Conservation (phyloP, 306 rosid species). For the Prunus mira region DNA sequence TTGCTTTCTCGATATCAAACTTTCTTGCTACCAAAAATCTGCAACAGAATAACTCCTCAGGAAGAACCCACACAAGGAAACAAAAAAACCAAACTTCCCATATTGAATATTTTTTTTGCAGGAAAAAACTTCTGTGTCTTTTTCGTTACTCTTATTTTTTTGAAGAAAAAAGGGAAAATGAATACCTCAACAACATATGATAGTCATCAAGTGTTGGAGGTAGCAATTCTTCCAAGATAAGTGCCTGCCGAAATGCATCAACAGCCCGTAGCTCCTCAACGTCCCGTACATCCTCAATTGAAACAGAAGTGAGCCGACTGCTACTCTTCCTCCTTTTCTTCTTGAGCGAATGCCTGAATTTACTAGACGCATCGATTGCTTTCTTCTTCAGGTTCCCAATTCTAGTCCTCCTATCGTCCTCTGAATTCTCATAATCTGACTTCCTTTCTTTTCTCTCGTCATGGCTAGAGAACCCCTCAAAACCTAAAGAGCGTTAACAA, state of each 20-base stretch:
- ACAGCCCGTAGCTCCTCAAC: constrained; percentile 72
- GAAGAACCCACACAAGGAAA: constrained; percentile 2
- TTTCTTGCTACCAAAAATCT: constrained; percentile 94
- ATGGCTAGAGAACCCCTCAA: constrained; percentile 64
- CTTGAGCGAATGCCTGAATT: constrained; percentile 77
- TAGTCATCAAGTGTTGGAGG: constrained; percentile 73
- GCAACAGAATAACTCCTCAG: constrained; percentile 22
- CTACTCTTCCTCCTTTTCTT: constrained; percentile 55
- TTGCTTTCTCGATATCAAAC: constrained; percentile 83
- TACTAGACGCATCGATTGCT: constrained; percentile 81
- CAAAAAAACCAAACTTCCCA: constrained; percentile 12
- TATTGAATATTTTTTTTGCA: background rate
- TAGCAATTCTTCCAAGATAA: constrained; percentile 63
- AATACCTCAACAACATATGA: constrained; percentile 74
- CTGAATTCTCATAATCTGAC: constrained; percentile 73
- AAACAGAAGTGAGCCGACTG: constrained; percentile 38
- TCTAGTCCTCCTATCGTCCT: constrained; percentile 70
- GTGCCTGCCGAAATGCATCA: constrained; percentile 68
- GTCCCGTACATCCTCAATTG: constrained; percentile 87
- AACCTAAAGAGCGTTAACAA: constrained; percentile 42
- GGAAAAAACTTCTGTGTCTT: constrained; percentile 2
- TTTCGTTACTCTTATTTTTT: background rate
- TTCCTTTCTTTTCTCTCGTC: constrained; percentile 71
- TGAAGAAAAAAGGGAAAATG: background rate
- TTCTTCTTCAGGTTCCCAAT: constrained; percentile 73